Evolutionary conservation across 2,329 filamentous ascomycete genomes (phyloP), one percentile per base, ranked within the genome.

Genomic region (Aspergillus bombycis): DNA sequence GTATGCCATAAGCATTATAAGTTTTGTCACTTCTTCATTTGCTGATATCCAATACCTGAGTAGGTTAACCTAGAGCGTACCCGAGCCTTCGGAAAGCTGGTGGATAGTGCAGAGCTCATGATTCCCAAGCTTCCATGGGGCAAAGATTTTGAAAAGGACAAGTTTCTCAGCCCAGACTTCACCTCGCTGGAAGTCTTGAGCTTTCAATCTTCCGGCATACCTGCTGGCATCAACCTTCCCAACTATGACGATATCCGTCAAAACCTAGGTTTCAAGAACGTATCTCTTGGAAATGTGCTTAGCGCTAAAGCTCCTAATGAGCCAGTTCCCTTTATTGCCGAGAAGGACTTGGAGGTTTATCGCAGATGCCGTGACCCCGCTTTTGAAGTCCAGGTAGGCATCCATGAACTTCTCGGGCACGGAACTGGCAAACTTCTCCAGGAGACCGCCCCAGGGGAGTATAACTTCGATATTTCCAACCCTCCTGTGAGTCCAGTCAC

Each of bases 381-480:
- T 0, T 98, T 98, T 71, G 94, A 98, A 78, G 93, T 97, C 2
- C 94, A 98, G 79, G 94, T 99, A 56, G 94, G 94, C 28, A 89
- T 98, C 23, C 94, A 98, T 78, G 94, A 97, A 76, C 87, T 97
- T 81, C 73, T 89, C 2, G 91, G 94, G 21, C 94, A 97, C 71
- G 94, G 94, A 34, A 97, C 94, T 63, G 94, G 94, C 54, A 98
- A 97, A 80, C 85, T 98, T 12, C 85, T 98, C 0, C 93, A 97
- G 78, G 94, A 98, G 78, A 97, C 92, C 0, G 85, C 89, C 2
- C 85, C 90, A 1, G 93, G 93, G 12, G 83, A 86, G 50, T 97
- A 87, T 83, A 98, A 98, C 82, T 98, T 98, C 74, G 92, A 98
- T 75, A 82, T 88, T 63, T 82, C 88, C 65, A 92, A 92, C 74